Evolutionary conservation across 169 alveolate species (phyloP).

Genomic region (Plasmodium relictum): DNA sequence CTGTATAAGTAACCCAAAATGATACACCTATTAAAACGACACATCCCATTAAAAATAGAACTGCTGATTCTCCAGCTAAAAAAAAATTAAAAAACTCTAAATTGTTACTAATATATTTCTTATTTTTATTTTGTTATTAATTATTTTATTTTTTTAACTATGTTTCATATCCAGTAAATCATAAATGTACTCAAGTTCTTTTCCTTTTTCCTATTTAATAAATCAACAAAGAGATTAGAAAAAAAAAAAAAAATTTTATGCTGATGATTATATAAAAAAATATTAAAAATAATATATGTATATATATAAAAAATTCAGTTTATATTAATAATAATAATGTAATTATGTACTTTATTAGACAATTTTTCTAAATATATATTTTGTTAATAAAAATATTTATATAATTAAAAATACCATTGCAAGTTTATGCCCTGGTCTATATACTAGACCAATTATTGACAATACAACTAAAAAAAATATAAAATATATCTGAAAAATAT

Average conservation of each 20-base stretch:
- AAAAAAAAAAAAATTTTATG: too few species aligned
- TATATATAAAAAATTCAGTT: too few species aligned
- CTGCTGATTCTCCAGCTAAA: constrained; percentile 71
- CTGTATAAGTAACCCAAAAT: constrained; percentile 74
- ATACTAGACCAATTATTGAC: constrained; percentile 60
- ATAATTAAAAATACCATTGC: constrained; percentile 52
- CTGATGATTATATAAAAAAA: too few species aligned
- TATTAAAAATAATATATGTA: neutral
- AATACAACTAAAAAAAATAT: constrained; percentile 44
- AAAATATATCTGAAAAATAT: constrained; percentile 44
- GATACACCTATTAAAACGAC: constrained; percentile 59
- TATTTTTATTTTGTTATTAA: neutral
- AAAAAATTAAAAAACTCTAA: constrained; percentile 9
- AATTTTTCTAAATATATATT: too few species aligned
- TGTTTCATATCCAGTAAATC: constrained; percentile 55
- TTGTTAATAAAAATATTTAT: too few species aligned
- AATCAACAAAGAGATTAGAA: neutral
- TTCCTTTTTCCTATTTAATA: constrained; percentile 69
- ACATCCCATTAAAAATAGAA: constrained; percentile 67
- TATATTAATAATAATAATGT: too few species aligned
- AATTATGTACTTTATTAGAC: too few species aligned
- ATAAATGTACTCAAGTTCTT: constrained; percentile 57
- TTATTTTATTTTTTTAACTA: constrained; percentile 21
- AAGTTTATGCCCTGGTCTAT: constrained; percentile 64
- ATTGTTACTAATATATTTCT: neutral